phyloP scores from a whole-genome alignment of 108 stramenopile genomes.

The Epipyxis sp. region DNA sequence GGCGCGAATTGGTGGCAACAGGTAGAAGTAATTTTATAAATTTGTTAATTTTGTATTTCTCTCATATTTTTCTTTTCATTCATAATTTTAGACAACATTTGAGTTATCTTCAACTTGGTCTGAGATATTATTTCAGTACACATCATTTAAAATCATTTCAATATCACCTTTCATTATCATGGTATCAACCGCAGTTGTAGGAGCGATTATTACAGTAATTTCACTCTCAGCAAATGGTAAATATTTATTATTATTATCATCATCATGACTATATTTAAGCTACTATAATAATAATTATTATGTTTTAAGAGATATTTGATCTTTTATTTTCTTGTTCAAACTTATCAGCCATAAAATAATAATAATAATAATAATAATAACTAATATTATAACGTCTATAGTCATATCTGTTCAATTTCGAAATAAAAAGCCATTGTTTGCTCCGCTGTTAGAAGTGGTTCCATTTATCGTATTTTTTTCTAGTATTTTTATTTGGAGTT shows the following conservation, averaged over 20 bases:
- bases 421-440: background rate
- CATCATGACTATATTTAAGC: background rate
- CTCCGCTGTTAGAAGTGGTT: background rate
- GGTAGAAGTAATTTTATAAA: no score
- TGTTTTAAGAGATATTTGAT: no score
- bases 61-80: background rate
- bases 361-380: background rate
- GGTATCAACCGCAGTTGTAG: no score
- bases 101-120: background rate
- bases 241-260: no score
- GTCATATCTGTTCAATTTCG: background rate
- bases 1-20: slow-evolving; percentile 12
- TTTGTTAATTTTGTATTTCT: background rate
- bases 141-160: background rate
- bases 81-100: background rate
- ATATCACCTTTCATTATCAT: background rate
- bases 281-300: background rate
- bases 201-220: no score
- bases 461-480: slow-evolving; percentile 4
- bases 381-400: background rate
- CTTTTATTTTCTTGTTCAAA: background rate
- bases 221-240: no score
- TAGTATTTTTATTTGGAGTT: background rate
- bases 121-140: background rate
- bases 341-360: background rate